These are phyloP conservation scores for Rubia tinctorum DNA, from an alignment of 305 asterid genomes.

Conservation along the genomic window DNA sequence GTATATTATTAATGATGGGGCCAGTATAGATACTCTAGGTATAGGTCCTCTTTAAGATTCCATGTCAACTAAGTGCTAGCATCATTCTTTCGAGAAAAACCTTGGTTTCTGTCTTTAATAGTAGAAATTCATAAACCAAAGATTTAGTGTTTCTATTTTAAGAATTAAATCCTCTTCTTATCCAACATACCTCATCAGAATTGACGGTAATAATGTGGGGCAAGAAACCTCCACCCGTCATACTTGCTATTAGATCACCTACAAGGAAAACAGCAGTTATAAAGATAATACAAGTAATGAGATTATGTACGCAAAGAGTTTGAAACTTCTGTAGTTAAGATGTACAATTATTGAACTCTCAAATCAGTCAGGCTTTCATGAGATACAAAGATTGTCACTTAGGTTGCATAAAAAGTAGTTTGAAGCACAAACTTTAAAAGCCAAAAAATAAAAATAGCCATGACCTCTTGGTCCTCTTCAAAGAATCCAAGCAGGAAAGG, in stretches of 20 bases:
- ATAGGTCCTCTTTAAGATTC: neutral
- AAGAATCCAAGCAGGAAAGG: neutral
- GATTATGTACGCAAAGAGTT: neutral
- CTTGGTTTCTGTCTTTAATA: neutral
- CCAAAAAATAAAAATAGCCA: neutral
- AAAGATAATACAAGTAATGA: neutral
- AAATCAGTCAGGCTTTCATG: neutral
- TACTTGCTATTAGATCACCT: constrained; percentile 50
- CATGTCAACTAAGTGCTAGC: neutral
- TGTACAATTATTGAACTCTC: neutral
- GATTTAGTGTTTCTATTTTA: neutral
- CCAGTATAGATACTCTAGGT: neutral
- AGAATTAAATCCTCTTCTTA: neutral
- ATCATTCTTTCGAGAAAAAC: neutral
- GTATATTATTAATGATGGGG: neutral
- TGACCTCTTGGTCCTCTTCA: neutral
- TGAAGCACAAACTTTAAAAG: neutral
- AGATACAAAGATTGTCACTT: neutral
- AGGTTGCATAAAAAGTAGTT: neutral
- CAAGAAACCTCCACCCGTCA: constrained; percentile 65
- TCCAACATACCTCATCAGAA: constrained; percentile 52
- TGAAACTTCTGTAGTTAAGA: neutral
- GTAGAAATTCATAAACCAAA: neutral
- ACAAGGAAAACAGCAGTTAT: constrained; percentile 10
- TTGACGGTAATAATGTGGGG: constrained; percentile 66